Percentiles rank a stretch among this genome's conserved stretches.
These are phyloP conservation scores for Pseudogymnoascus pannorum DNA, from an alignment of 2,329 filamentous ascomycete species.

Conservation along the genomic window DNA sequence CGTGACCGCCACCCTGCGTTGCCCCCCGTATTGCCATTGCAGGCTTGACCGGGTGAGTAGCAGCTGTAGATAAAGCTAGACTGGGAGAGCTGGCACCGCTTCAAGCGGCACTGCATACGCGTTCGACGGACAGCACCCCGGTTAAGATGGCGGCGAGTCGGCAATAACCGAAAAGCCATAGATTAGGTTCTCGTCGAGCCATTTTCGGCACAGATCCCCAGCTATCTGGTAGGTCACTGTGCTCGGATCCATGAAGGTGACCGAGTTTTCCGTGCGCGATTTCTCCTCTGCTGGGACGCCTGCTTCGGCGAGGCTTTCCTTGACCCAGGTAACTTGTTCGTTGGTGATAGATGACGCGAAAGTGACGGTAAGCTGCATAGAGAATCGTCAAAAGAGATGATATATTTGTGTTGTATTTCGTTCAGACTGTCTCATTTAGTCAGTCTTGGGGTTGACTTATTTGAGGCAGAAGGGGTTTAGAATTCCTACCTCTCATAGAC, in stretches of 20 bases:
- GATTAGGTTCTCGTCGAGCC: neutral
- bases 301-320: conserved; percentile 67
- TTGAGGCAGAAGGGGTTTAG: neutral
- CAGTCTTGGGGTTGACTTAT: neutral
- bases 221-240: neutral
- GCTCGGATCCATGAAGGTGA: neutral
- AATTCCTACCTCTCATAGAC: neutral
- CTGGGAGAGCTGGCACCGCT: neutral
- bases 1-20: neutral
- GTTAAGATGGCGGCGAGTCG: neutral
- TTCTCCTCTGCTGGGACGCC: conserved; percentile 31
- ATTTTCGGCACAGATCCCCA: neutral
- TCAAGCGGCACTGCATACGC: neutral
- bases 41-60: too few species aligned
- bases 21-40: conserved; percentile 1
- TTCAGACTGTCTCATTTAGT: neutral
- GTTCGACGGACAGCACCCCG: neutral
- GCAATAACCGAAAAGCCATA: neutral
- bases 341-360: neutral
- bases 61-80: conserved; percentile 1
- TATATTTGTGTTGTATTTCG: neutral
- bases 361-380: neutral
- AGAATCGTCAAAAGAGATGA: neutral
- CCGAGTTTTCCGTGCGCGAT: neutral
- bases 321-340: conserved; percentile 39